Base-by-base conservation (phyloP, 1,284 basidiomycete genomes). In the Cutaneotrichosporon mucoides region DNA sequence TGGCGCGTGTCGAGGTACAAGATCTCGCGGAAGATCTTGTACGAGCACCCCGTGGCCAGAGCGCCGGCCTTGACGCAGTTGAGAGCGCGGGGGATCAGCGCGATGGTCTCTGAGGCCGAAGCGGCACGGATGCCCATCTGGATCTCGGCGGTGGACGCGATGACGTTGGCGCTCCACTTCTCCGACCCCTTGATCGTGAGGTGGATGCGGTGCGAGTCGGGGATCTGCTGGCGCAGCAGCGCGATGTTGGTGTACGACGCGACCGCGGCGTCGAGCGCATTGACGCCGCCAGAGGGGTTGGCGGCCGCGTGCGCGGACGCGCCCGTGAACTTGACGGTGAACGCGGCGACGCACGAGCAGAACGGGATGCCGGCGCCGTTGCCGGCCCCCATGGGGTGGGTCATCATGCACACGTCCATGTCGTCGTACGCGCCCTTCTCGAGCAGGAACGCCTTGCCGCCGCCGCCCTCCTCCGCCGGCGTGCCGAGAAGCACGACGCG, bases 401-500 rank as follows among this genome's bases (percentile, higher is more conserved):
- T 11, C 55, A 57, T 57, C 33, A 57, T 13, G 16, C 42, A 50
- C 5, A 51, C 42, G 48, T 57, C 55, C 36, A 51, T 52, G 9
- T 34, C 49, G 35, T 85, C 52, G 55, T 62, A 67, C 2, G 60
- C 60, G n/a, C 60, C 60, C 5, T 10, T 12, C 24, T 89, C 81
- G n/a, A 92, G 79, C 24, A 92, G 77, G 33, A 44, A 11, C n/a
- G 13, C 41, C 48, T 56, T 56, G 35, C 55, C 55, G n/a, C 38
- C 48, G 35, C 48, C 55, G 4, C 37, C 47, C 36, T 56, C 55
- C 48, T 56, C 55, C 13, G 88, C 91, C 58, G 92, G 87, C 89
- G 91, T 93, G 37, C 91, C 90, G 49, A 94, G 81, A 37, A 94
- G 81, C 47, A 92, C 79, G 10, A 94, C 81, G 56, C 82, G 88